Base-by-base conservation (phyloP, 768 basidiomycete genomes). In the Podaxis sp. region DNA sequence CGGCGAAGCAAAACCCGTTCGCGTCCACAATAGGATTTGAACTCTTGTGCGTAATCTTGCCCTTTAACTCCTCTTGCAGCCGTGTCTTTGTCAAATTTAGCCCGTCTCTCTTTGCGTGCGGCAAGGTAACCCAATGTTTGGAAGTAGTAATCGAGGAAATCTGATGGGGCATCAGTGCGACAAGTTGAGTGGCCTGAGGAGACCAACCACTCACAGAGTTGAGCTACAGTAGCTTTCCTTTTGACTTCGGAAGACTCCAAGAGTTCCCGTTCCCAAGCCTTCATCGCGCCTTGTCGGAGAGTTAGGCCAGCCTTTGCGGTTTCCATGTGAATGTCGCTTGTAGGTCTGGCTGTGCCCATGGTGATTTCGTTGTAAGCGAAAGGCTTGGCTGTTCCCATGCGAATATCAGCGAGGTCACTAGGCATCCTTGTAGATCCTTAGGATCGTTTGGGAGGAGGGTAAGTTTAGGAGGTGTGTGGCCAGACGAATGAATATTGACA, bases 141-240 rank as follows among this genome's bases (percentile, higher is more conserved):
- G 73, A 99, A 99, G 78, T 99, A 99, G 73, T 99, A 98, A 75
- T 98, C 96, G 55, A 97, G 85, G 77, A 98, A 98, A 79, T 93
- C 94, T 96, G 41, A 66, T 37, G 59, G 55, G 33, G 56, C n/a
- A 46, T 38, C 22, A 64, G 53, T 38, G 29, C 41, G 19, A 51
- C 19, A 59, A 43, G 41, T 57, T 43, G 19, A 46, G 60, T 55
- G 64, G 9, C 8, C n/a, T 46, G 19, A 46, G 19, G 17, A 25
- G 43, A 24, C 41, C n/a, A 43, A 4, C 46, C 37, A 36, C 89
- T 70, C 72, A 96, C 95, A 99, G 51, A 99, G 85, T 71, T 99
- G 97, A 19, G 96, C 95, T 9, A 99, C 94, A 1, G 96, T 98
- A 1, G 96, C 91, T 74, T 99, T 98, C 59, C 97, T 85, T 74